phyloP scores from a whole-genome alignment of 2,329 filamentous ascomycete genomes.

The Calonectria honghensis region DNA sequence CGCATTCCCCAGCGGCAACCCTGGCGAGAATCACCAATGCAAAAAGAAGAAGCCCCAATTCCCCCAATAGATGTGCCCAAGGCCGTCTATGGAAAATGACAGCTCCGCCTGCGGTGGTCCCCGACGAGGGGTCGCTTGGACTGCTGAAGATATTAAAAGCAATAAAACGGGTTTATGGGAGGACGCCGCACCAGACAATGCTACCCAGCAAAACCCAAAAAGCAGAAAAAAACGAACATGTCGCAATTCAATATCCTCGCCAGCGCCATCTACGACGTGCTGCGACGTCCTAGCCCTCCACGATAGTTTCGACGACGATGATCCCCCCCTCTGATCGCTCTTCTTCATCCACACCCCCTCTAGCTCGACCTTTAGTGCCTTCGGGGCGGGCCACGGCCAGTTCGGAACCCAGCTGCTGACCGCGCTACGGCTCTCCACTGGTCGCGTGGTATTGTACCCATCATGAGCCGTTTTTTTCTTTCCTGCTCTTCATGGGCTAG shows the following conservation, averaged over 20 bases:
- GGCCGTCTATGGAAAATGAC: conserved; percentile 22
- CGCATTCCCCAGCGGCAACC: conserved; percentile 22
- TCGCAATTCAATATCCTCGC: conserved; percentile 14
- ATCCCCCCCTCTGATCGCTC: conserved; percentile 34
- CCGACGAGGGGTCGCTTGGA: conserved; percentile 17
- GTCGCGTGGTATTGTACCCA: conserved; percentile 27
- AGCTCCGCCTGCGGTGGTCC: conserved; percentile 12
- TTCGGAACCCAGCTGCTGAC: conserved; percentile 22
- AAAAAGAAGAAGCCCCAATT: background rate
- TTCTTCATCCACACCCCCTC: conserved; percentile 9
- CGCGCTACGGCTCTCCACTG: conserved; percentile 13
- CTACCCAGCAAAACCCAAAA: conserved; percentile 13
- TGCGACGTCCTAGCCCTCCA: conserved; percentile 32
- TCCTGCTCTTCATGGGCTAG: conserved; percentile 19
- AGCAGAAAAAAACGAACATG: conserved; percentile 19
- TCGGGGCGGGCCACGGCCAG: conserved; percentile 24
- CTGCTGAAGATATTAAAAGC: conserved; percentile 32
- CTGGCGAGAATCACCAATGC: conserved; percentile 29
- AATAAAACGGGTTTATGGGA: conserved; percentile 10
- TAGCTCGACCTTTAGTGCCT: conserved; percentile 12
- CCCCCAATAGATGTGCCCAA: conserved; percentile 3
- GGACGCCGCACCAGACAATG: background rate
- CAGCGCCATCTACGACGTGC: conserved; percentile 20
- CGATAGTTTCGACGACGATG: conserved; percentile 32
- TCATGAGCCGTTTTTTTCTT: conserved; percentile 22